phyloP scores from a whole-genome alignment of 331 rosid species.

The Prunus yedoensis region DNA sequence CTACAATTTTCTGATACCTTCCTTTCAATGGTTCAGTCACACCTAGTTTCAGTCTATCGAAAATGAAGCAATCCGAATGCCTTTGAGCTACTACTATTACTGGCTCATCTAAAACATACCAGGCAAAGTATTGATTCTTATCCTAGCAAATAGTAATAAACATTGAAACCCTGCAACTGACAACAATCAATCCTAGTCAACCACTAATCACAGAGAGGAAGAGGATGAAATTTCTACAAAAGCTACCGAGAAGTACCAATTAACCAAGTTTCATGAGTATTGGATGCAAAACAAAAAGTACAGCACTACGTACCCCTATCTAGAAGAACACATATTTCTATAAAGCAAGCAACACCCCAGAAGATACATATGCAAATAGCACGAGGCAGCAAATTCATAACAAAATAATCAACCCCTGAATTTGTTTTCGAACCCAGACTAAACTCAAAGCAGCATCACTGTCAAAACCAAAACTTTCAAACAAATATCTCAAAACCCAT shows the following conservation, averaged over 20 bases:
- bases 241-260: neutral
- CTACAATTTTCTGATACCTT: constrained; percentile 13
- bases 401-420: constrained; percentile 8
- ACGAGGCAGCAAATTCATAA: too few relatives aligned
- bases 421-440: too few relatives aligned
- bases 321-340: too few relatives aligned
- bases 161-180: neutral
- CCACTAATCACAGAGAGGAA: neutral
- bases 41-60: neutral
- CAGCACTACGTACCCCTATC: neutral
- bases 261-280: neutral
- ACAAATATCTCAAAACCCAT: too few relatives aligned
- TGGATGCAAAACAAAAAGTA: neutral
- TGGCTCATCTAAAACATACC: neutral
- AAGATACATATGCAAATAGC: too few relatives aligned
- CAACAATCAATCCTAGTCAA: constrained; percentile 8
- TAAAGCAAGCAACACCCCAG: too few relatives aligned
- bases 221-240: neutral
- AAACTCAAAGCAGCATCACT: too few relatives aligned
- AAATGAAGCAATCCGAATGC: neutral
- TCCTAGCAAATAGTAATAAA: neutral
- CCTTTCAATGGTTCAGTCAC: constrained; percentile 4
- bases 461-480: too few relatives aligned
- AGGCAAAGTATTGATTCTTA: neutral
- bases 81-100: neutral